phyloP scores from a whole-genome alignment of 1,284 basidiomycete genomes.

The Lignosus rhinocerotis region DNA sequence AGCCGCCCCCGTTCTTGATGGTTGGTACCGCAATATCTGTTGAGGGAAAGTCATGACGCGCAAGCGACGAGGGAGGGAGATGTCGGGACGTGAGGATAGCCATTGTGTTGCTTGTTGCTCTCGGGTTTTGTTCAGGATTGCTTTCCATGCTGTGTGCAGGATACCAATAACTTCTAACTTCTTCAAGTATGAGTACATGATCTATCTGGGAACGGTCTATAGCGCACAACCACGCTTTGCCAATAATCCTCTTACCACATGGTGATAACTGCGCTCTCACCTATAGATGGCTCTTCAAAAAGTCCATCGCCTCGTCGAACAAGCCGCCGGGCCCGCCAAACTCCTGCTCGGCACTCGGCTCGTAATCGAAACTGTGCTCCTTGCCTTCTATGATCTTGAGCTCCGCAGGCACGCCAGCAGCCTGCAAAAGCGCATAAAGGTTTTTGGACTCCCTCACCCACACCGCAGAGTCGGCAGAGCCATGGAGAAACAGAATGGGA shows the following conservation, averaged over 20 bases:
- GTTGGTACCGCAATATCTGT: background rate
- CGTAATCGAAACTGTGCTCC: constrained; percentile 62
- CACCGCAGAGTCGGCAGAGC: constrained; percentile 55
- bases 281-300: constrained; percentile 27
- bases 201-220: background rate
- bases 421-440: constrained; percentile 40
- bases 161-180: background rate
- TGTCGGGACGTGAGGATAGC: background rate
- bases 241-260: background rate
- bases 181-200: background rate
- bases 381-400: constrained; percentile 46
- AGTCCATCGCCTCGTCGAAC: constrained; percentile 39
- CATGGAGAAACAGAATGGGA: constrained; percentile 55
- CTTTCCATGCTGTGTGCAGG: background rate
- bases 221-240: background rate
- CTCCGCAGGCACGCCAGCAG: constrained; percentile 39
- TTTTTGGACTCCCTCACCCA: constrained; percentile 46
- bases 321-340: constrained; percentile 31
- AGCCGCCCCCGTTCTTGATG: background rate
- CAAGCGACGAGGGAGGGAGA: background rate
- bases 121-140: background rate
- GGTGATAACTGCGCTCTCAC: background rate
- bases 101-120: background rate
- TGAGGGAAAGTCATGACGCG: background rate
- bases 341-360: constrained; percentile 40